Evolutionary conservation across 306 rosid species (phyloP), one percentile per base, ranked within the genome.

Genomic region (Cicer chorassanicum): DNA sequence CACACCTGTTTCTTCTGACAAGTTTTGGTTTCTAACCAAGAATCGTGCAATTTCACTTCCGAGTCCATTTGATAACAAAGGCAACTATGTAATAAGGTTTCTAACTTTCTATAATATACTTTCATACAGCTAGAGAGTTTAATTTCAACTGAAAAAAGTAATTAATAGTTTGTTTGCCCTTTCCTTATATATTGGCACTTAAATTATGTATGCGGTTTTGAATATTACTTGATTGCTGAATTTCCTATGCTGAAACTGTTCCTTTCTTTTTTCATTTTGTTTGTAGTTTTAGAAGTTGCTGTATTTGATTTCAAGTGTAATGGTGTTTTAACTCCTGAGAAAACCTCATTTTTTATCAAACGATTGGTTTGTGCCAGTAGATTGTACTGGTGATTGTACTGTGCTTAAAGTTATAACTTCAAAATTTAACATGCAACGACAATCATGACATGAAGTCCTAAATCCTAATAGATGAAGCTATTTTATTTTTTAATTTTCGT

Each of bases 41-140:
- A 69, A 78, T 62, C 94, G 74, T 50, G 92, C 97, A 46, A 65
- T 91, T 78, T 88, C 96, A 57, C 87, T 93, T 72, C 98, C 97
- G 1, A 76, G 62, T 77, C 98, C 98, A 65, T 89, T 93, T 74
- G 56, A 76, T 70, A 93, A 91, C 68, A 56, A 82, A 79, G 98
- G 98, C 83, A 93, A 89, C 83, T 93, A 87, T 77, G 94, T 93
- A 55, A 93, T 93, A 86, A 91, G 98, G 98, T 92, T 81, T 77
- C 36, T 43, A 91, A 97, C 96, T 92, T 79, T 77, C 36, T 43
- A 29, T 41, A 51, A 56, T 21, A 63, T 21, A 63, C 14, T 11
- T 69, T 68, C 61, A 70, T 34, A 12, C 6, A 44, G 21, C 13
- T 38, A 16, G 43, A 45, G 61, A 14, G 14, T 51, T n/a, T 54